Evolutionary conservation across 2,329 filamentous ascomycete genomes (phyloP).

Genomic region (Talaromyces sp.): DNA sequence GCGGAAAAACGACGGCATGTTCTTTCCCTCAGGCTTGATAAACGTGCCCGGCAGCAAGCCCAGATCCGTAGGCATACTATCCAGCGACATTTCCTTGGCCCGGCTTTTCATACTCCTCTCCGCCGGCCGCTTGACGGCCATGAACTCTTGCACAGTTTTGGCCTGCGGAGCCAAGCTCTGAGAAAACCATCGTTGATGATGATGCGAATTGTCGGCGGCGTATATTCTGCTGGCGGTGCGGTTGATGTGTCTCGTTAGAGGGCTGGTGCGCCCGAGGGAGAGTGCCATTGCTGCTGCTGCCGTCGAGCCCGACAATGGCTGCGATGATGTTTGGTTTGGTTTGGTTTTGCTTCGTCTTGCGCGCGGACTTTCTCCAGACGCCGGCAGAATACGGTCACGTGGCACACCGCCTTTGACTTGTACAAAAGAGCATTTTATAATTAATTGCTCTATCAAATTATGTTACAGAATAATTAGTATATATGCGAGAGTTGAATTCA

Average conservation of each 20-base stretch:
- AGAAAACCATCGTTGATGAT: conserved; percentile 33
- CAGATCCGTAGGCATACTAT: conserved; percentile 38
- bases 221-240: not conserved
- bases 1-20: conserved; percentile 37
- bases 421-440: not conserved
- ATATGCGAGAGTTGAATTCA: not conserved
- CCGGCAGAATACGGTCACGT: not conserved
- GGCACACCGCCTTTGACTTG: not conserved
- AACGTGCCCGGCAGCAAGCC: conserved; percentile 43
- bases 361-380: not conserved
- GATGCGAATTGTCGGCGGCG: not conserved
- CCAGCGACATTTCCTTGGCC: conserved; percentile 24
- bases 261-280: not conserved
- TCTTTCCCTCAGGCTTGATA: conserved; percentile 32
- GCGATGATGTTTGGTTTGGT: not conserved
- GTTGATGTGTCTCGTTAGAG: not conserved
- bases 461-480: not conserved
- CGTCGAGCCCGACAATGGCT: not conserved
- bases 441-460: not conserved
- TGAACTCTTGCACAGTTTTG: conserved; percentile 16
- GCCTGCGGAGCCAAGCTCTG: conserved; percentile 20
- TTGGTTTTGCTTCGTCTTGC: not conserved
- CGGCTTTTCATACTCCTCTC: conserved; percentile 36
- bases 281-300: not conserved
- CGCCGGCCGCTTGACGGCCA: conserved; percentile 24